A percentile compares a stretch with the other conserved stretches of the same genome.
phyloP scores from a whole-genome alignment of 2,329 filamentous ascomycete species.

The Phoma sp. region DNA sequence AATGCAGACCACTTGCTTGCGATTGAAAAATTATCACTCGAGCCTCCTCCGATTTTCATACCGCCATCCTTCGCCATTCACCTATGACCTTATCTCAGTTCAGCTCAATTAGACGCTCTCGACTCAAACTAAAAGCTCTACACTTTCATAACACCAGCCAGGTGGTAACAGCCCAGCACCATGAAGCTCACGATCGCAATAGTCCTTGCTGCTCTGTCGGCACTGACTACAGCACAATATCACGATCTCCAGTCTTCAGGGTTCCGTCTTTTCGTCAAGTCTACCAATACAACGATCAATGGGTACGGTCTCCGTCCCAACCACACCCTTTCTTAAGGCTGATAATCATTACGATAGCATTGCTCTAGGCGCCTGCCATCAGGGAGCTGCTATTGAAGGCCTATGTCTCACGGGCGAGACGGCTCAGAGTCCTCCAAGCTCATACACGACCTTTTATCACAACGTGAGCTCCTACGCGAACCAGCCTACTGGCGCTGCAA shows the following conservation, averaged over 20 bases:
- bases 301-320: constrained; percentile 9
- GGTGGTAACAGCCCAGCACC: not conserved
- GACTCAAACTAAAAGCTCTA: not conserved
- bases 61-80: not conserved
- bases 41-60: not conserved
- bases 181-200: constrained; percentile 14
- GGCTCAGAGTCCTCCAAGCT: constrained; percentile 7
- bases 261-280: constrained; percentile 33
- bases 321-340: not conserved
- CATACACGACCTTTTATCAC: constrained; percentile 36
- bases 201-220: constrained; percentile 8
- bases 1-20: constrained; percentile 5
- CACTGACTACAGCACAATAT: constrained; percentile 14
- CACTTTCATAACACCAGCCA: not conserved
- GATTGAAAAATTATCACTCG: not conserved
- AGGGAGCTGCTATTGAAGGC: constrained; percentile 54
- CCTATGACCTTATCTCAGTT: constrained; percentile 3
- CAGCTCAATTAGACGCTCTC: not conserved
- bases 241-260: constrained; percentile 20
- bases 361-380: constrained; percentile 46
- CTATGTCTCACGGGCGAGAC: constrained; percentile 32
- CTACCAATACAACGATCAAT: constrained; percentile 24
- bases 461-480: constrained; percentile 30
- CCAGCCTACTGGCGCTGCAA: constrained; percentile 4
- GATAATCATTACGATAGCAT: constrained; percentile 6